phyloP scores from a whole-genome alignment of 805 yeast species.

The Tetrapisispora arboricola region DNA sequence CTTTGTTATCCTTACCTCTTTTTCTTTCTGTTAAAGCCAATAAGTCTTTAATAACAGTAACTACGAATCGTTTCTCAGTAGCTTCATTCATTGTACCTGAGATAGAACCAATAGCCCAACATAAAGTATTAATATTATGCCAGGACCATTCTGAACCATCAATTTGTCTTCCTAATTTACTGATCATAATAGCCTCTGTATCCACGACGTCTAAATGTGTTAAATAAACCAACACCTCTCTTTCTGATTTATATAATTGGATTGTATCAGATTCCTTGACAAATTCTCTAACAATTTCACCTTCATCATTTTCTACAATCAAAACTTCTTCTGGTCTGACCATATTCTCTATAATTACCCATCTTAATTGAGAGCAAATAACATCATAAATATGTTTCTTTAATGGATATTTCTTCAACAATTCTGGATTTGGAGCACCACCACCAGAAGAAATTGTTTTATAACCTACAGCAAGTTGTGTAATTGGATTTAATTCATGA shows the following conservation, averaged over 20 bases:
- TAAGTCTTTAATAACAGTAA: slow-evolving; percentile 84
- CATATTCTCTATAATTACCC: slow-evolving; percentile 95
- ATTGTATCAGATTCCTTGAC: slow-evolving; percentile 96
- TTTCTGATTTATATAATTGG: slow-evolving; percentile 86
- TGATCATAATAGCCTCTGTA: slow-evolving; percentile 88
- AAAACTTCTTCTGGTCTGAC: slow-evolving; percentile 97
- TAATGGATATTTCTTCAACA: slow-evolving; percentile 66
- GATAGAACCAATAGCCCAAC: slow-evolving; percentile 99
- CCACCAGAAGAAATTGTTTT: slow-evolving; percentile 36
- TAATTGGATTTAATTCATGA: slow-evolving; percentile 60
- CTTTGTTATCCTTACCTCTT: slow-evolving; percentile 95
- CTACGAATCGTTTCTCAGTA: slow-evolving; percentile 89
- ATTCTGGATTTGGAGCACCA: slow-evolving; percentile 81
- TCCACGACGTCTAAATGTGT: slow-evolving; percentile 93
- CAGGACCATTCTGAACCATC: slow-evolving; percentile 99
- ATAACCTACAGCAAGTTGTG: slow-evolving; percentile 48
- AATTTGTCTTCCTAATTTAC: slow-evolving; percentile 81
- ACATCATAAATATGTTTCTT: slow-evolving; percentile 79
- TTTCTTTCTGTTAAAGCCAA: slow-evolving; percentile 89
- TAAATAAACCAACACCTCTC: slow-evolving; percentile 88
- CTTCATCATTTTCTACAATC: slow-evolving; percentile 96
- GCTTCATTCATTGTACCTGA: slow-evolving; percentile 98
- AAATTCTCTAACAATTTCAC: slow-evolving; percentile 95
- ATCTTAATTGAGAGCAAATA: slow-evolving; percentile 70
- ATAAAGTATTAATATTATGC: slow-evolving; percentile 92